Base-by-base conservation (phyloP, 2,329 filamentous ascomycete genomes). In the Fusarium humuli region DNA sequence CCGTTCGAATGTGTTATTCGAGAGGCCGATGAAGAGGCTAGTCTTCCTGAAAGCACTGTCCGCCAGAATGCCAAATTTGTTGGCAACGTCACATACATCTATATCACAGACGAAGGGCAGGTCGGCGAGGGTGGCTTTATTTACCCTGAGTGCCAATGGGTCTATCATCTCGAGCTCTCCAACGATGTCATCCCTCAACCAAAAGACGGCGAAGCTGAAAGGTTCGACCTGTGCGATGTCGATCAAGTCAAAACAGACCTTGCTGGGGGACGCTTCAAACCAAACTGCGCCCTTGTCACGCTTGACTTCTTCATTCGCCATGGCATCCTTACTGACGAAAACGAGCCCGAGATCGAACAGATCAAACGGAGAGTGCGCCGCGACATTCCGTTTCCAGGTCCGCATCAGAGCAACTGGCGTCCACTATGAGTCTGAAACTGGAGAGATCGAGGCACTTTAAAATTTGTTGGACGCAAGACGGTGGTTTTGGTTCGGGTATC, bases 291-390 rank as follows among this genome's bases (percentile, higher is more conserved):
- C 16, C 79, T 96, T 61, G 88, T 97, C 49, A 82, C 96, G 77
- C 81, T 98, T 47, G 94, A 98, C 79, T 99, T 98, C 82, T 92
- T 99, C 77, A 85, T 97, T 72, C 87, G 95, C 56, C 93, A 94
- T 80, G 92, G 93, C 1, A 88, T 97, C 67, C 77, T 98, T 76
- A 97, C 91, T 11, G 80, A 83, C 45, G 92, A 92, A 73, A 93
- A 94, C 77, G 94, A 98, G 82, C 86, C 87, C 52, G 83, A 95
- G 75, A 94, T 91, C 77, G 84, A 91, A 67, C 90, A 94, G 81
- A 94, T 98, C 74, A 83, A 88, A 66, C 84, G 85, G 62, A 88
- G 93, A 77, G 82, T 97, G 79, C 94, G 96, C 82, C 89, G 95
- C 63, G 85, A 87, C 65, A 83, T 97, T 73, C 91, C 94, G 60